Evolutionary conservation across 257 asterid genomes (phyloP).

Genomic region (Solanum chiquidenum): DNA sequence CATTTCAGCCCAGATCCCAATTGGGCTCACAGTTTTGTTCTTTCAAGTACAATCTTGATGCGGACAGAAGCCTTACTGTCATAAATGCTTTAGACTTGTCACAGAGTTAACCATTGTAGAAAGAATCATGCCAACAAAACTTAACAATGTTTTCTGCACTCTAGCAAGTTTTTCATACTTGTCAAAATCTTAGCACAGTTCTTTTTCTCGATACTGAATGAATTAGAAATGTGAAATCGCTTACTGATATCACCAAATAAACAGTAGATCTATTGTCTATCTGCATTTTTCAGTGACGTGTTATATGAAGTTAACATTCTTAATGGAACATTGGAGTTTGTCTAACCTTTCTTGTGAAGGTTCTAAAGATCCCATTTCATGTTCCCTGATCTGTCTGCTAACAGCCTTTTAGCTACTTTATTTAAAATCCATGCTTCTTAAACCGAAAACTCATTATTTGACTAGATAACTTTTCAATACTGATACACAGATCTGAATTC

Average conservation of each 20-base stretch:
- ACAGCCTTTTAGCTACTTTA: neutral
- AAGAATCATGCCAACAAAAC: neutral
- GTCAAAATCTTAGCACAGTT: neutral
- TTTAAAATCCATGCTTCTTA: neutral
- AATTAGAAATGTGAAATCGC: neutral
- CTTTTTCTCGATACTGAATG: neutral
- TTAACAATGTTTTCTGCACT: neutral
- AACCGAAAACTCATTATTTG: neutral
- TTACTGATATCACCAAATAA: neutral
- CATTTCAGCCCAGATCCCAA: neutral
- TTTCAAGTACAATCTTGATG: neutral
- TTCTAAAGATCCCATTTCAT: neutral
- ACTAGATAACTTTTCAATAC: neutral
- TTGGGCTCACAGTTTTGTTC: neutral
- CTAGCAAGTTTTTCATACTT: neutral
- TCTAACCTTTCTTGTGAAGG: neutral
- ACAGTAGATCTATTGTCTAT: neutral
- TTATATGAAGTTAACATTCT: neutral
- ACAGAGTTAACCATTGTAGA: neutral
- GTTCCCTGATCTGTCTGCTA: neutral
- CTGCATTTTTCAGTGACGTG: neutral
- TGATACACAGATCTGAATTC: neutral
- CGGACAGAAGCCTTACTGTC: neutral
- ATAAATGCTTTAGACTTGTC: neutral
- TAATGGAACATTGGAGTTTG: neutral